phyloP scores from a whole-genome alignment of 176 grass and related monocot species.

The Carex littledalei region DNA sequence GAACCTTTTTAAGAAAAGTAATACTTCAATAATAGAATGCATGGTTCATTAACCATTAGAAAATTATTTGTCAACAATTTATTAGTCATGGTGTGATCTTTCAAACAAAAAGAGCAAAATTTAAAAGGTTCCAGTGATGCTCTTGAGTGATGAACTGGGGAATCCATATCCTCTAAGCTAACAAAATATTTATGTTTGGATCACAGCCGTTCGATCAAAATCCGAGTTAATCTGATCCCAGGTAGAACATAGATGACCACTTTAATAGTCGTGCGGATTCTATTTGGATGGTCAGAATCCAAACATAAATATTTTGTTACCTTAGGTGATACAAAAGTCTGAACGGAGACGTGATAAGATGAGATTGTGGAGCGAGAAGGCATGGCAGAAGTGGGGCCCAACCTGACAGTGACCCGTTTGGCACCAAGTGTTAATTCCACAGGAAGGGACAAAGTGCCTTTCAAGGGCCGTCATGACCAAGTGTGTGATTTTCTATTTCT shows the following conservation, averaged over 20 bases:
- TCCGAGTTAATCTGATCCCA: no score
- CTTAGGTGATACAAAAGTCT: no score
- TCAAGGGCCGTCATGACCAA: not conserved
- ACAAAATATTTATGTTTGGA: no score
- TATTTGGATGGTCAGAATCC: no score
- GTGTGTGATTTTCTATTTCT: slow-evolving; percentile 10
- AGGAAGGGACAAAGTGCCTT: not conserved
- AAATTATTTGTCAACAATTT: not conserved
- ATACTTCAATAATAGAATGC: not conserved
- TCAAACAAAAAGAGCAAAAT: slow-evolving; percentile 4
- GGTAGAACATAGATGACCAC: no score
- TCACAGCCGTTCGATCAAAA: no score
- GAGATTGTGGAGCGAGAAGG: not conserved
- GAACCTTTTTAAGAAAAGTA: not conserved
- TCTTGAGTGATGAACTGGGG: not conserved
- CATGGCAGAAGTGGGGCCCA: not conserved
- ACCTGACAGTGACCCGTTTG: slow-evolving; percentile 8
- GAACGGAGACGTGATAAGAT: not conserved
- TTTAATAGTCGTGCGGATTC: no score
- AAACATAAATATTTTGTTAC: no score
- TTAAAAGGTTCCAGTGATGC: not conserved
- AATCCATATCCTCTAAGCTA: no score
- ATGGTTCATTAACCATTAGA: not conserved
- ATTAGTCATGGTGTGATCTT: not conserved
- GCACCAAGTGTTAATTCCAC: slow-evolving; percentile 1